These are phyloP conservation scores for Podospora pseudocomata DNA, from an alignment of 495 filamentous ascomycete species.

Conservation along the genomic window DNA sequence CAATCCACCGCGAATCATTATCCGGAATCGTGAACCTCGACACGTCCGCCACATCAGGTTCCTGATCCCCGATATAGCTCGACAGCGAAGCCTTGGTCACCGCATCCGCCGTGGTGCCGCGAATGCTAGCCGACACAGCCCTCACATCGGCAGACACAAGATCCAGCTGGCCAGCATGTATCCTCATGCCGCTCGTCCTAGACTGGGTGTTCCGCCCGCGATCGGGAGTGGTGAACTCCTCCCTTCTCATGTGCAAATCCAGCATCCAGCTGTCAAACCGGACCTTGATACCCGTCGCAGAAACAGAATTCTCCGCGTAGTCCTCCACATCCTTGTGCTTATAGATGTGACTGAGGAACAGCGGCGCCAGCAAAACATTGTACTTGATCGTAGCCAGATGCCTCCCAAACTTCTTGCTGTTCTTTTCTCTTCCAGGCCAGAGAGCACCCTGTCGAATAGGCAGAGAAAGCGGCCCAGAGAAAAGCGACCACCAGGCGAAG, in stretches of 20 bases:
- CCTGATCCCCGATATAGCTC: conserved; percentile 47
- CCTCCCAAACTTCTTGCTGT: conserved; percentile 96
- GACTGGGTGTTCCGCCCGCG: conserved; percentile 66
- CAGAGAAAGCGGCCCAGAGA: conserved; percentile 90
- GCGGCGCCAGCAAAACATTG: conserved; percentile 82
- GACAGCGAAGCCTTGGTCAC: conserved; percentile 59
- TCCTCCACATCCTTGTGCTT: conserved; percentile 97
- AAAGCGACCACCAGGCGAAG: conserved; percentile 96
- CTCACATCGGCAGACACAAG: conserved; percentile 89
- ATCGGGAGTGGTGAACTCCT: conserved; percentile 79
- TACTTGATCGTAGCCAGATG: conserved; percentile 98
- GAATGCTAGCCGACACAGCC: conserved; percentile 87
- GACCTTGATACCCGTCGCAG: conserved; percentile 90
- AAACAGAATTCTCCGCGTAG: conserved; percentile 71
- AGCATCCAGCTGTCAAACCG: conserved; percentile 93
- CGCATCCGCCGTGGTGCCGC: conserved; percentile 69
- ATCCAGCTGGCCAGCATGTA: conserved; percentile 89
- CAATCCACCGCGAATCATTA: conserved; percentile 90
- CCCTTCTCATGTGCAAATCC: conserved; percentile 89
- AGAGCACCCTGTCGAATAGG: conserved; percentile 88
- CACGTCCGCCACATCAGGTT: conserved; percentile 57
- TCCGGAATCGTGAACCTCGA: conserved; percentile 93
- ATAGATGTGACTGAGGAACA: conserved; percentile 95
- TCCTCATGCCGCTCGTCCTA: conserved; percentile 87
- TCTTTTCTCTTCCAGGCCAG: conserved; percentile 89